Base-by-base conservation (phyloP, 2,329 filamentous ascomycete species). In the Cordyceps fumosorosea region DNA sequence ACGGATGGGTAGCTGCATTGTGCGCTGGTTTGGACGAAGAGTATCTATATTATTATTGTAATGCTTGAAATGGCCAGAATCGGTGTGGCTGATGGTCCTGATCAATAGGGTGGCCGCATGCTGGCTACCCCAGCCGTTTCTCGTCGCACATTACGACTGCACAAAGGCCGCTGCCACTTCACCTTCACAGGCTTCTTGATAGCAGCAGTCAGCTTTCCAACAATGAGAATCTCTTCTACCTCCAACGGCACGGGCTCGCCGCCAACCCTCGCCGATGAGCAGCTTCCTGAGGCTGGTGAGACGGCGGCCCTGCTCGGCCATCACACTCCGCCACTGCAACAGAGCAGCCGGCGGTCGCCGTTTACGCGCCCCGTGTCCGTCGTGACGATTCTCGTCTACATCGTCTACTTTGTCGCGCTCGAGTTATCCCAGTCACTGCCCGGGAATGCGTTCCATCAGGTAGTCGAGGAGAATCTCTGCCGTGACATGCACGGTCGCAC, bases 401-500 rank as follows among this genome's bases (percentile, higher is more conserved):
- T 50, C 1, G 14, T 16, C 16, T 59, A 29, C 14, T 26, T 52
- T 42, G 10, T 59, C 3, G 16, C 4, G 16, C 14, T 44, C 14
- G 56, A 59, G 12, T 6, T 59, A 2, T 3, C 29, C 10, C 56
- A 59, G 47, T 40, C 45, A 6, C 45, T 59, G 20, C 44, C 56
- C 11, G 16, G n/a, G 1, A 51, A 24, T 29, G 45, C 56, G 5
- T 16, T 51, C 6, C 45, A 51, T 26, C 56, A 59, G 47, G 56
- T 59, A 7, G 45, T 59, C 18, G 47, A 59, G 47, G 56, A 59
- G 56, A 51, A 24, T n/a, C 34, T 59, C 20, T 59, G 56, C 32
- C 44, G 47, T 7, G 47, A 51, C 11, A 40, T 59, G 47, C 45
- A 51, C 11, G 22, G 47, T 24, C 32, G 45, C 32, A 16, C 56